These are phyloP conservation scores for Zygotorulaspora chibaensis DNA, from an alignment of 805 yeast genomes.

Conservation along the genomic window DNA sequence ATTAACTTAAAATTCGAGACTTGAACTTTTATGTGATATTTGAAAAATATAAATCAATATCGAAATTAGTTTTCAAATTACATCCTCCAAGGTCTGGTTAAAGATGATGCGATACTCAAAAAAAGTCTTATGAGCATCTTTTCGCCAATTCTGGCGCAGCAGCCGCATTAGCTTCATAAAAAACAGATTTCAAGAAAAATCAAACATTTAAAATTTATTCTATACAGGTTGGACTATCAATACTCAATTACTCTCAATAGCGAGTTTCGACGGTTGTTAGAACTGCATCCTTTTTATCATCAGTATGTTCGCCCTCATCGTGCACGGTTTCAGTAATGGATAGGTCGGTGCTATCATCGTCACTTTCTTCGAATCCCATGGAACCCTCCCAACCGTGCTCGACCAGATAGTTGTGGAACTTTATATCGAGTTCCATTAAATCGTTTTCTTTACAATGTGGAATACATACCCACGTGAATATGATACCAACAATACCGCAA, in stretches of 20 bases:
- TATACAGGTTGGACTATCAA: too few relatives aligned
- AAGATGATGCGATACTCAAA: too few relatives aligned
- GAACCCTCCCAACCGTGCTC: conserved; percentile 54
- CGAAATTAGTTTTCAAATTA: too few relatives aligned
- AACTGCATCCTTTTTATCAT: background rate
- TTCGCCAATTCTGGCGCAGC: too few relatives aligned
- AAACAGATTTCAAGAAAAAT: background rate
- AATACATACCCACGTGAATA: conserved; percentile 54
- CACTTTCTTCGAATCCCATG: conserved; percentile 34
- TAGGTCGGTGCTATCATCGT: background rate
- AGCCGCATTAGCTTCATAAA: too few relatives aligned
- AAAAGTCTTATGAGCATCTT: too few relatives aligned
- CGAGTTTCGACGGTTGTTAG: conserved; percentile 7
- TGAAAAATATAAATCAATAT: too few relatives aligned
- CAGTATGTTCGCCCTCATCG: conserved; percentile 1
- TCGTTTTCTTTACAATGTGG: conserved; percentile 73
- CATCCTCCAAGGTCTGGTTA: too few relatives aligned
- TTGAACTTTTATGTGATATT: too few relatives aligned
- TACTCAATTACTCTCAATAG: background rate
- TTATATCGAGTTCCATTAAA: conserved; percentile 56
- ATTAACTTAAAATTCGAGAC: too few relatives aligned
- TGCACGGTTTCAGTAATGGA: background rate
- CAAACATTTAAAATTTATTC: background rate
- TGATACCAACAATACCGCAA: conserved; percentile 62
- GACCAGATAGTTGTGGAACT: conserved; percentile 55